These are phyloP conservation scores for Strobilomyces dryophilus DNA, from an alignment of 768 basidiomycete genomes.

Conservation along the genomic window DNA sequence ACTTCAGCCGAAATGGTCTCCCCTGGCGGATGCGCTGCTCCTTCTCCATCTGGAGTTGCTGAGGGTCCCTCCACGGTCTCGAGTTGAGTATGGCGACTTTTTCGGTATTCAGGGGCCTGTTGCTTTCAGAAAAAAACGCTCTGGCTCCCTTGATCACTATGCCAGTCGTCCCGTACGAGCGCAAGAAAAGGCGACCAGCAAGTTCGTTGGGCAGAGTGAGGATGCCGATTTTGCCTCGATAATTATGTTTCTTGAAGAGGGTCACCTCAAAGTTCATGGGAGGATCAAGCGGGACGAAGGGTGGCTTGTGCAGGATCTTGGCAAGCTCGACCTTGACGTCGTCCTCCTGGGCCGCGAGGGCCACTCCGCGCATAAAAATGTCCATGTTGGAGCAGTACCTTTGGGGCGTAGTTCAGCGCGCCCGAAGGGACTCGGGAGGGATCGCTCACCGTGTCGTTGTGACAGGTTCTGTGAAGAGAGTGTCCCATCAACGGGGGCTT, in stretches of 20 bases:
- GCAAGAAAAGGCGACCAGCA: conserved; percentile 24
- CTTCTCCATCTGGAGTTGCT: conserved; percentile 18
- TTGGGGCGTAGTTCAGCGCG: not conserved
- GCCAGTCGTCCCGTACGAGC: conserved; percentile 22
- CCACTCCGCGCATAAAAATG: conserved; percentile 31
- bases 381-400: conserved; percentile 27
- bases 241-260: conserved; percentile 24
- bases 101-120: conserved; percentile 17
- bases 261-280: conserved; percentile 33
- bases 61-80: conserved; percentile 31
- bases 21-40: conserved; percentile 22
- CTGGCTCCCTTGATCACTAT: conserved; percentile 24
- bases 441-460: conserved; percentile 19
- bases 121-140: conserved; percentile 22
- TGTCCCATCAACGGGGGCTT: conserved; percentile 7
- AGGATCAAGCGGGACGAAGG: conserved; percentile 26
- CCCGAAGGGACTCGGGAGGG: not conserved
- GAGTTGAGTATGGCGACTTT: conserved; percentile 23
- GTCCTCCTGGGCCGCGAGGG: conserved; percentile 24
- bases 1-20: conserved; percentile 18
- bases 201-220: conserved; percentile 27
- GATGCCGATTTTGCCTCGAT: conserved; percentile 26
- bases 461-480: conserved; percentile 4
- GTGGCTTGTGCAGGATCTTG: conserved; percentile 30
- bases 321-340: conserved; percentile 33